Evolutionary conservation across 2,329 filamentous ascomycete species (phyloP).

Genomic region (Penicillium griseofulvum): DNA sequence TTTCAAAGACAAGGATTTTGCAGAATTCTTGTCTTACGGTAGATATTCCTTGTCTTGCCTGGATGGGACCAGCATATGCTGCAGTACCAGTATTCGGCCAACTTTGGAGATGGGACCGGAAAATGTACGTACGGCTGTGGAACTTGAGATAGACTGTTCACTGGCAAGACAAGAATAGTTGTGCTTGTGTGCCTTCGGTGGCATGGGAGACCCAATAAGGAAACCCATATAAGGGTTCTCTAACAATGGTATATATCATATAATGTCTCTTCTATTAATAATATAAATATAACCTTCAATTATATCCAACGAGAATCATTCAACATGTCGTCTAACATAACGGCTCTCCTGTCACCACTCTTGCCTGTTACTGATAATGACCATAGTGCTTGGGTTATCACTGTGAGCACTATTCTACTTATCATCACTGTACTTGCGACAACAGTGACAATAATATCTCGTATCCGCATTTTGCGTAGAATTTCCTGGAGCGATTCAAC

Average conservation of each 20-base stretch:
- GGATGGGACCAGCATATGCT: background rate
- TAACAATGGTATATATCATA: background rate
- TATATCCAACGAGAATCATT: background rate
- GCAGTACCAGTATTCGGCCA: background rate
- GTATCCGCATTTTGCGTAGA: slow-evolving; percentile 1
- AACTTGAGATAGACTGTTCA: slow-evolving; percentile 2
- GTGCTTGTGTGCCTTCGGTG: background rate
- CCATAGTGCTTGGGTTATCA: slow-evolving; percentile 13
- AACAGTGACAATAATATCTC: slow-evolving; percentile 10
- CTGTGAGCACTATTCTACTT: slow-evolving; percentile 11
- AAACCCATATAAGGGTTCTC: background rate
- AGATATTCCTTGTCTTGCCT: background rate
- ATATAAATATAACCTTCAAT: background rate
- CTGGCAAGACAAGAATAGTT: background rate
- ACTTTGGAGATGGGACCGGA: background rate
- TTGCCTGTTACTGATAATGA: slow-evolving; percentile 9
- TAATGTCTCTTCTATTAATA: background rate
- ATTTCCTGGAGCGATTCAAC: slow-evolving; percentile 7
- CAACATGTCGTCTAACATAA: background rate
- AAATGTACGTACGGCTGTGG: background rate
- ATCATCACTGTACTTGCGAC: slow-evolving; percentile 7
- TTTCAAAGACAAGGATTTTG: background rate
- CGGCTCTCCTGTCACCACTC: background rate
- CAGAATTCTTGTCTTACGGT: slow-evolving; percentile 1
- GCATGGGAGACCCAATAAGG: background rate